A percentile compares a stretch with the other conserved stretches of the same genome.
Conservation (phyloP, 495 filamentous ascomycete species). For the Rusavskia elegans region DNA sequence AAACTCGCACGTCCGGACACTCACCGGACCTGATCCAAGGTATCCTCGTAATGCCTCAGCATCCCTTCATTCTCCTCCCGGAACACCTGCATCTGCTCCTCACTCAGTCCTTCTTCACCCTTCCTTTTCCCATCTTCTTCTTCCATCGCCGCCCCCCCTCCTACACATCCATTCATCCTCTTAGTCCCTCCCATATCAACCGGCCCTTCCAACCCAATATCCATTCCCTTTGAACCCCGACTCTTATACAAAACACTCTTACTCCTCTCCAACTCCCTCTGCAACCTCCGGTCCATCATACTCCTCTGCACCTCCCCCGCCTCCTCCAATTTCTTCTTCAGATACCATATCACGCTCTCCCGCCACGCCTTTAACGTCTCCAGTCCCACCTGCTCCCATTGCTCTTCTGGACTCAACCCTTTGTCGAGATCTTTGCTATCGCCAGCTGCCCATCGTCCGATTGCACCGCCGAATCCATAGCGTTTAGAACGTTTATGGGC, state of each 20-base stretch:
- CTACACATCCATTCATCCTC: slow-evolving; percentile 2
- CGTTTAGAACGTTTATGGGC: slow-evolving; percentile 44
- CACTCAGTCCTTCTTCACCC: slow-evolving; percentile 36
- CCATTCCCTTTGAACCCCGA: slow-evolving; percentile 13
- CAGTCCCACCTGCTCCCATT: slow-evolving; percentile 44
- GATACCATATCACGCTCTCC: slow-evolving; percentile 69
- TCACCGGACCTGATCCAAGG: slow-evolving; percentile 81
- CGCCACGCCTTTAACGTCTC: slow-evolving; percentile 44
- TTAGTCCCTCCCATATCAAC: slow-evolving; percentile 1
- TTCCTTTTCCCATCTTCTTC: not conserved
- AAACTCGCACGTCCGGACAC: slow-evolving; percentile 15
- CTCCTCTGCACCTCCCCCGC: slow-evolving; percentile 59
- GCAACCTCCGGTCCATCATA: slow-evolving; percentile 84
- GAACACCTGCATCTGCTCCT: slow-evolving; percentile 83
- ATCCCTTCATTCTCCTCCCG: slow-evolving; percentile 85
- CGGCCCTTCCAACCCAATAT: slow-evolving; percentile 9
- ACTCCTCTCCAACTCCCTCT: slow-evolving; percentile 73
- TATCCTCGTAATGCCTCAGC: slow-evolving; percentile 82
- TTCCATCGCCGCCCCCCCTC: slow-evolving; percentile 5
- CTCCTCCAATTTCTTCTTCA: slow-evolving; percentile 57
- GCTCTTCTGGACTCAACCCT: slow-evolving; percentile 20
- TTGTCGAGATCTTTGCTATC: slow-evolving; percentile 13
- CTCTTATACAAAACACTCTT: slow-evolving; percentile 71
- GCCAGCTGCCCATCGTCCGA: slow-evolving; percentile 63
- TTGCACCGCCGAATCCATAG: slow-evolving; percentile 31